A percentile compares a stretch with the other conserved stretches of the same genome.
These are phyloP conservation scores for Arabis hirsuta DNA, from an alignment of 345 rosid genomes.

Conservation along the genomic window DNA sequence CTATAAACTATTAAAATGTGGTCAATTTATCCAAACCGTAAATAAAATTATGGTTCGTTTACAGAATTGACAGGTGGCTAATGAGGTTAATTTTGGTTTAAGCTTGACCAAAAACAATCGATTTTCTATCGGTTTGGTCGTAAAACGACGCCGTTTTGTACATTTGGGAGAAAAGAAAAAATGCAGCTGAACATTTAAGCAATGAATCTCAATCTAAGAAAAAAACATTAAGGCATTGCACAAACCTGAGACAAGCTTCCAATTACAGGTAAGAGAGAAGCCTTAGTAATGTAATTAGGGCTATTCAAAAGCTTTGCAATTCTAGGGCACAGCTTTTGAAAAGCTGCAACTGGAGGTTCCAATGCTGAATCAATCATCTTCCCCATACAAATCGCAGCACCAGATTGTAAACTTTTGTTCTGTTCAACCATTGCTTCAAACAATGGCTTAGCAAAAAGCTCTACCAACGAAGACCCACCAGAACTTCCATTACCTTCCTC, in stretches of 20 bases:
- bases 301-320: slow-evolving; percentile 83
- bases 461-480: slow-evolving; percentile 57
- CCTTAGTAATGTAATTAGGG: slow-evolving; percentile 74
- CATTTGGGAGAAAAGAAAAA: too few relatives aligned
- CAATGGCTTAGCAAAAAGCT: slow-evolving; percentile 78
- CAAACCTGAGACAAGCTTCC: slow-evolving; percentile 88
- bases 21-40: too few relatives aligned
- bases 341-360: slow-evolving; percentile 59
- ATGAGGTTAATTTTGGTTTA: too few relatives aligned
- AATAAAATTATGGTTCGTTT: too few relatives aligned
- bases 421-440: slow-evolving; percentile 97
- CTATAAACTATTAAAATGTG: too few relatives aligned
- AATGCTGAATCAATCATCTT: slow-evolving; percentile 78
- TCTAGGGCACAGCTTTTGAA: slow-evolving; percentile 83
- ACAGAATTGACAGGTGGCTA: too few relatives aligned
- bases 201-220: neutral
- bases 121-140: too few relatives aligned
- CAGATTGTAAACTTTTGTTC: slow-evolving; percentile 82
- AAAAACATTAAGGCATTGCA: slow-evolving; percentile 6
- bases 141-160: too few relatives aligned
- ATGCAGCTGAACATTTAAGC: slow-evolving; percentile 15
- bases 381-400: slow-evolving; percentile 90
- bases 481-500: slow-evolving; percentile 40
- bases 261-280: slow-evolving; percentile 75
- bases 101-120: too few relatives aligned